Evolutionary conservation across 73 alveolate genomes (phyloP), one percentile per base, ranked within the genome.

Genomic region (Paramecium primaurelia): DNA sequence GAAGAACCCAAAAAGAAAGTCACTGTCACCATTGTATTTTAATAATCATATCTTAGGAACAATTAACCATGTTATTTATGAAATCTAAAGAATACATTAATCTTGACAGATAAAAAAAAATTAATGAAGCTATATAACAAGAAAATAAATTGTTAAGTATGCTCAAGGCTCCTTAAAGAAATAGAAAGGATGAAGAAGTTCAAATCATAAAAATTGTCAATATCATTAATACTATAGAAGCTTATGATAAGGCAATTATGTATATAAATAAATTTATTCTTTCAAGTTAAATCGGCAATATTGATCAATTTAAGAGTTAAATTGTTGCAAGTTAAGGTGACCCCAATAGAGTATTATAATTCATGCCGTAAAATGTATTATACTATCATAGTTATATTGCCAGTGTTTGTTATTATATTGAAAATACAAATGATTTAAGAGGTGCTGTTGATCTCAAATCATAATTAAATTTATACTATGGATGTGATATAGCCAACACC

Each of bases 141-240:
- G 87, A 73, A 44, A 73, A n/a, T 3, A 36, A 14, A 36, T 40
- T 73, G n/a, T 2, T 30, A 4, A 9, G 4, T 37, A 73, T 73
- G 87, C 37, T 73, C 14, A 73, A 38, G 16, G 58, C 60, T 73
- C 64, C 87, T 16, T 18, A 73, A 20, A 73, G 87, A 73, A 73
- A 73, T 40, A 73, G 58, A 10, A 73, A 73, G 18, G 87, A 73
- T 73, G 87, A 73, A 73, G 87, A 73, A 20, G 12, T 36, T 22
- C 40, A 73, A 73, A 40, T 73, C 4, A 36, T 36, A n/a, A 34
- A 14, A 73, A 73, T 73, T 16, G 87, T 73, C 20, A 73, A 38
- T 20, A 28, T 73, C 8, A 5, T 37, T 34, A 37, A 40, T 38
- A 36, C 54, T 8, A 73, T 73, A 16, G 87, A 73, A 37, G 58